phyloP scores from a whole-genome alignment of 176 grass and related monocot genomes.

The Bolboschoenus planiculmis region DNA sequence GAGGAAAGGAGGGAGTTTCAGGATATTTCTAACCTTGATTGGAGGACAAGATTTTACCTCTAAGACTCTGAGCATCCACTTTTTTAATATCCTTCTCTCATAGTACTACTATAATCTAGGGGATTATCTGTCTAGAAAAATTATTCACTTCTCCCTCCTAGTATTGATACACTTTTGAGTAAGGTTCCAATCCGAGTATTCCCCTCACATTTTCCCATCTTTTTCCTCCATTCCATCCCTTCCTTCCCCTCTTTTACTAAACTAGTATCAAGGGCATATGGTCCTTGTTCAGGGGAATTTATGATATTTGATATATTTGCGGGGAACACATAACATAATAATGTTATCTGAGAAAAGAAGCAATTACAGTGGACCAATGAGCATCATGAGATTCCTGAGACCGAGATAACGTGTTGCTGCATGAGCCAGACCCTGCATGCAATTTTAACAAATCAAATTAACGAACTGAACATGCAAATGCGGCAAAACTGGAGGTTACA shows the following conservation, averaged over 20 bases:
- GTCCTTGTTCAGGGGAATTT: neutral
- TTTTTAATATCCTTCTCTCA: neutral
- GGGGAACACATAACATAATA: neutral
- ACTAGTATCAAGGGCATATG: neutral
- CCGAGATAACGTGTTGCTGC: slow-evolving; percentile 70
- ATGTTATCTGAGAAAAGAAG: slow-evolving; percentile 19
- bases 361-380: slow-evolving; percentile 81
- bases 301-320: neutral
- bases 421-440: slow-evolving; percentile 59
- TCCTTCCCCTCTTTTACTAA: neutral
- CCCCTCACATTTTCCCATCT: neutral
- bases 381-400: slow-evolving; percentile 70
- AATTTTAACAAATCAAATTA: slow-evolving; percentile 18
- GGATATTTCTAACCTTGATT: too few species aligned
- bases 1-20: neutral
- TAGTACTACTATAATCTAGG: neutral
- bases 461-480: neutral
- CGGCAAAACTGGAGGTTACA: neutral
- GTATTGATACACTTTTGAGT: neutral
- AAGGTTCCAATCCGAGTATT: neutral
- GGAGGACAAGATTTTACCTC: neutral
- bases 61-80: neutral
- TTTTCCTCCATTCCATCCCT: too few species aligned
- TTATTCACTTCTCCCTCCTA: neutral
- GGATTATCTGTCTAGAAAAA: neutral